Conservation (phyloP, 2,329 filamentous ascomycete species). For the Dactylellina haptotyla region DNA sequence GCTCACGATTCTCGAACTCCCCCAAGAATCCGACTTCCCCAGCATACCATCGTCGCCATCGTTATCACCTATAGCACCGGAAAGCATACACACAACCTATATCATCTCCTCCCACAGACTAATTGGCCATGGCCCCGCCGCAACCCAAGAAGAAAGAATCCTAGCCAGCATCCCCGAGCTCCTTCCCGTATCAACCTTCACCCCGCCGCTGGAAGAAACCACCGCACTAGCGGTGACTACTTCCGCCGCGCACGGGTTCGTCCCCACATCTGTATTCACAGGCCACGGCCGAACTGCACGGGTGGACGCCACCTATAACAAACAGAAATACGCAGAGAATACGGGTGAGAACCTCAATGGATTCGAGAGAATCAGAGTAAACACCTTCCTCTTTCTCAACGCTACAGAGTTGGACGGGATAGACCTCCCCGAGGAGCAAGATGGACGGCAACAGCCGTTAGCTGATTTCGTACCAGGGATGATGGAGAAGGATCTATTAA, state of each 20-base stretch:
- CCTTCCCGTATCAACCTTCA: slow-evolving; percentile 47
- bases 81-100: slow-evolving; percentile 39
- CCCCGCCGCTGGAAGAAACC: slow-evolving; percentile 31
- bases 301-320: slow-evolving; percentile 18
- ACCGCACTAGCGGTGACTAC: slow-evolving; percentile 35
- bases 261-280: slow-evolving; percentile 20
- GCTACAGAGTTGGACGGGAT: slow-evolving; percentile 36
- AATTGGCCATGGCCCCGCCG: slow-evolving; percentile 45
- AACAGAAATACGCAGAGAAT: slow-evolving; percentile 4
- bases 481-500: slow-evolving; percentile 42
- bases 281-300: slow-evolving; percentile 45
- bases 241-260: slow-evolving; percentile 4
- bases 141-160: slow-evolving; percentile 44
- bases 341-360: neutral
- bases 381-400: slow-evolving; percentile 39
- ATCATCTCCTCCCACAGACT: slow-evolving; percentile 47
- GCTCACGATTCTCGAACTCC: slow-evolving; percentile 38
- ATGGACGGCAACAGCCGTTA: neutral
- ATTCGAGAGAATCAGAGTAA: slow-evolving; percentile 16
- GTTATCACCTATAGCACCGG: neutral
- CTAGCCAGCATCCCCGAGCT: slow-evolving; percentile 35
- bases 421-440: neutral
- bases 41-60: neutral
- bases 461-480: slow-evolving; percentile 37
- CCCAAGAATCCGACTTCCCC: slow-evolving; percentile 41